Base-by-base conservation (phyloP, 495 filamentous ascomycete species). In the Cenococcum geophilum region DNA sequence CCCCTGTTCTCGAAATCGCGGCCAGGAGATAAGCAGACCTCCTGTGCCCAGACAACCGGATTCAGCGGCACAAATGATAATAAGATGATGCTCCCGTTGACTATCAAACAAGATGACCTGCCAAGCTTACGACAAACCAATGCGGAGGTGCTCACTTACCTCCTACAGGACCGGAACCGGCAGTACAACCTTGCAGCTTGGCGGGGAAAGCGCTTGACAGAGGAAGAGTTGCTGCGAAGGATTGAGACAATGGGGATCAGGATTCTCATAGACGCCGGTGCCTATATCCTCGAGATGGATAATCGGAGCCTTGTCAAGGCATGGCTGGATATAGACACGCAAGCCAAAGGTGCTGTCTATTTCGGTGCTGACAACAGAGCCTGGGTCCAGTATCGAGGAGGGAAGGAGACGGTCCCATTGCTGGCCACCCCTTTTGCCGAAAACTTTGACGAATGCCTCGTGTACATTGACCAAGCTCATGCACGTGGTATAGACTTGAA, bases 401-500 rank as follows among this genome's bases (percentile, higher is more conserved):
- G 79, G 0, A 71, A 58, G 0, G 25, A 21, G 18, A 57, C 12
- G 3, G 64, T 73, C 53, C 72, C 75, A 0, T 73, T 89, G 4
- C 74, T 79, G 9, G 74, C 74, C 0, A 88, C 88, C 0, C 77
- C 85, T 0, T 90, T 82, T 68, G 68, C 74, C 0, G 73, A 79
- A 6, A 78, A 84, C 16, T 74, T 89, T 35, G 82, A 80, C 5
- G 59, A 71, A 1, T 91, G 86, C 62, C 74, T 87, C 0, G 81
- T 90, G 0, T 91, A 86, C 67, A 74, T 90, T 5, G 87, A 90
- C 50, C 81, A 91, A 62, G 81, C 80, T 0, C 88, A 92, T 63
- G 89, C 88, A 0, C 73, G 88, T 63, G 88, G 88, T 0, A 86
- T 81, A 3, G 86, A 91, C 61, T 62, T 92, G 16, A 84, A 79